Conservation (phyloP, 2,329 filamentous ascomycete species). For the Falciphora oryzae region DNA sequence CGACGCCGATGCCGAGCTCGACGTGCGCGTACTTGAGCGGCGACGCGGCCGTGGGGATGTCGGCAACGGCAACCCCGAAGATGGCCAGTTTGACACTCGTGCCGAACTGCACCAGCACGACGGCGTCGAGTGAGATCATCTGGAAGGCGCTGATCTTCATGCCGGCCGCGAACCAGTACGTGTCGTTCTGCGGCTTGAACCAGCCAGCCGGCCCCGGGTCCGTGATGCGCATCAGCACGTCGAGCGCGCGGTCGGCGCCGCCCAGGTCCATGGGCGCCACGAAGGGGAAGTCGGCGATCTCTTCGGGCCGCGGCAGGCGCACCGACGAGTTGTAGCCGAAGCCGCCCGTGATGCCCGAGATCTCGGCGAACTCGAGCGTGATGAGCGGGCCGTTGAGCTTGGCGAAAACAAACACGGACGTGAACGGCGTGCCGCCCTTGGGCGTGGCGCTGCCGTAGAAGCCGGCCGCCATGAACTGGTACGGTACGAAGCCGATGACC, state of each 20-base stretch:
- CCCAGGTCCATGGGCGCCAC: conserved; percentile 12
- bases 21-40: conserved; percentile 26
- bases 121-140: conserved; percentile 29
- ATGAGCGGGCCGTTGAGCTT: conserved; percentile 33
- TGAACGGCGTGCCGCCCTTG: conserved; percentile 17
- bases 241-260: conserved; percentile 10
- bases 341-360: conserved; percentile 30
- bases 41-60: conserved; percentile 23
- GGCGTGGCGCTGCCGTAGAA: conserved; percentile 27
- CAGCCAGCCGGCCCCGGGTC: conserved; percentile 20
- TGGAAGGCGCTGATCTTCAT: conserved; percentile 32
- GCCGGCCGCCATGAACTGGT: conserved; percentile 32
- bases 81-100: conserved; percentile 27
- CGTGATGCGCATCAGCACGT: conserved; percentile 16
- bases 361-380: conserved; percentile 29
- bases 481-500: conserved; percentile 28
- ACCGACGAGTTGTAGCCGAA: conserved; percentile 35
- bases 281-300: conserved; percentile 28
- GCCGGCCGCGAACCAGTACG: conserved; percentile 32
- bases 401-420: conserved; percentile 31
- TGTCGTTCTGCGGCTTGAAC: conserved; percentile 24
- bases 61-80: conserved; percentile 24
- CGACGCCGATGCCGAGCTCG: conserved; percentile 30
- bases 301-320: conserved; percentile 22
- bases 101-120: conserved; percentile 28